Evolutionary conservation across 768 basidiomycete species (phyloP), one percentile per base, ranked within the genome.

Genomic region (Rhodotorula babjevae): DNA sequence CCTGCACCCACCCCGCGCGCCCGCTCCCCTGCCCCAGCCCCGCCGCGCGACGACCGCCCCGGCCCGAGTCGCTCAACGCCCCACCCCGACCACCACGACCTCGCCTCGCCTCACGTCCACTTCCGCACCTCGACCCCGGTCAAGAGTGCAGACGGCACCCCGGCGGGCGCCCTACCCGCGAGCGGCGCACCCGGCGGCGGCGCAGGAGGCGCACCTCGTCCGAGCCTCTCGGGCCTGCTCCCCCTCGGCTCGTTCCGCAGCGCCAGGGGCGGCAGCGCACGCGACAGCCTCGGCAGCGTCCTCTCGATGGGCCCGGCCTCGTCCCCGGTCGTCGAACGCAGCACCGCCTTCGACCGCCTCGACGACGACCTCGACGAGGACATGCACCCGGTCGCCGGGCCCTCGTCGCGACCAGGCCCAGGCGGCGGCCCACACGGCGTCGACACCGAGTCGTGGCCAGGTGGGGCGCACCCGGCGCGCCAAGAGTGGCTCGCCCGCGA

Each of bases 401-500:
- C 56, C 36, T 36, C 36, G 36, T 36, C 36, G 36, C 9, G n/a
- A n/a, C n/a, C n/a, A n/a, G n/a, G n/a, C n/a, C n/a, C n/a, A n/a
- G n/a, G n/a, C n/a, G n/a, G n/a, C n/a, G n/a, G n/a, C n/a, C n/a
- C n/a, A n/a, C n/a, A n/a, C 29, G 18, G n/a, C 31, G 5, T 33
- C 31, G 29, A 50, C 40, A 14, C 11, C n/a, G 52, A 15, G 55
- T 4, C 55, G 29, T 27, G 29, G 53, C 27, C 53, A 31, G 53
- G 1, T 8, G 14, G 36, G 0, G 49, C 33, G 2, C 47, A 63
- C 36, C 5, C 19, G 18, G 67, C 76, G 42, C 75, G 79, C 46
- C 79, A 78, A 4, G 78, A 80, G 61, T 70, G 71, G 36, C 25
- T 4, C 27, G 36, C 14, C 42, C 25, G 55, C n/a, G 77, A 78